These are phyloP conservation scores for Agapanthus africanus DNA, from an alignment of 106 monocot species.

Conservation along the genomic window DNA sequence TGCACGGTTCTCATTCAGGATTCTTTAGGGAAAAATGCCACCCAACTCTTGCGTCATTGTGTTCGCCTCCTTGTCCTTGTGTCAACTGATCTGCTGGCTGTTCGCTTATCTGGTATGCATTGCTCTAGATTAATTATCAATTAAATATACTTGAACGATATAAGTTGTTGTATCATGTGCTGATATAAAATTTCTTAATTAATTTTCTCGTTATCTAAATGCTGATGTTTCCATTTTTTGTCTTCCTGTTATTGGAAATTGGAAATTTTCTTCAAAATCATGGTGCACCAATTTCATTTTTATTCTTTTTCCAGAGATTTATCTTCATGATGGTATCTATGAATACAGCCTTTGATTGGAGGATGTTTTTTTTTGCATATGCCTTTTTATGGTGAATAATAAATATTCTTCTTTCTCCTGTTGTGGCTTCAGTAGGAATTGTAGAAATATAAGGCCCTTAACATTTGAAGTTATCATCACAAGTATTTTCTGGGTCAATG, in stretches of 20 bases:
- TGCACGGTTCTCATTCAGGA: conserved; percentile 43
- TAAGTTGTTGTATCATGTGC: neutral
- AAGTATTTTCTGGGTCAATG: too few relatives aligned
- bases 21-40: conserved; percentile 96
- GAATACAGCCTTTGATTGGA: too few relatives aligned
- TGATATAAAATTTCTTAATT: conserved; percentile 3
- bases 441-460: neutral
- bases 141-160: conserved; percentile 4
- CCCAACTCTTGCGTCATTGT: conserved; percentile 95
- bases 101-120: conserved; percentile 78
- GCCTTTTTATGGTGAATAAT: neutral
- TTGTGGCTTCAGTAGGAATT: neutral
- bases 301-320: neutral
- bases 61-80: conserved; percentile 89
- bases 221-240: neutral
- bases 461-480: neutral
- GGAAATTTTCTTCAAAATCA: neutral
- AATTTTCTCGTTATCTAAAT: neutral
- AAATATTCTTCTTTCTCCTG: neutral
- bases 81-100: conserved; percentile 87
- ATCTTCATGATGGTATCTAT: neutral
- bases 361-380: too few relatives aligned
- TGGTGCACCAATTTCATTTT: neutral
- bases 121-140: neutral
- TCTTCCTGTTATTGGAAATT: neutral